phyloP scores from a whole-genome alignment of 2,329 filamentous ascomycete species.

The Tolypocladium album region DNA sequence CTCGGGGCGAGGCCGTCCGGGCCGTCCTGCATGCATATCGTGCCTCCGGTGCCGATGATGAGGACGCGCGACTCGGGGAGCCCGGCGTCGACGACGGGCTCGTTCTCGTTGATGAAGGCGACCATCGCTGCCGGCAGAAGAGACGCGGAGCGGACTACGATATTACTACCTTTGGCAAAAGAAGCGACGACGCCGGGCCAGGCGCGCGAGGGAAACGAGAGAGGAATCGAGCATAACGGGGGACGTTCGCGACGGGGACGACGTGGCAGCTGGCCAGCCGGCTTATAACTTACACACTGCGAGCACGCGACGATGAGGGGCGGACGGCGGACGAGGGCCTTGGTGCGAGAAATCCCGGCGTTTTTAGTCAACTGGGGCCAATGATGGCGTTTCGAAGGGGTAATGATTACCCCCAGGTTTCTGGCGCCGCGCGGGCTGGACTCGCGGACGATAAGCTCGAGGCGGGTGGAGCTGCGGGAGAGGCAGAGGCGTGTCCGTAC shows the following conservation, averaged over 20 bases:
- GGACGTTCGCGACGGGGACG: not conserved
- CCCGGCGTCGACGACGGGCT: conserved; percentile 10
- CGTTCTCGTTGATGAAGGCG: not conserved
- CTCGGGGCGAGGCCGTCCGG: conserved; percentile 72
- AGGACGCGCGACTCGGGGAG: conserved; percentile 70
- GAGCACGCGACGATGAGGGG: not conserved
- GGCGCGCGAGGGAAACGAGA: not conserved
- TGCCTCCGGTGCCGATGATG: conserved; percentile 83
- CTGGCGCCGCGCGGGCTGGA: not conserved
- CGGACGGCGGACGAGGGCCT: not conserved
- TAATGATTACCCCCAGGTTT: not conserved
- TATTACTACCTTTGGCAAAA: too few relatives aligned
- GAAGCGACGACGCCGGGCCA: too few relatives aligned
- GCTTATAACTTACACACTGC: not conserved
- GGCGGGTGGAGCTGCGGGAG: not conserved
- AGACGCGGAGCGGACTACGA: too few relatives aligned
- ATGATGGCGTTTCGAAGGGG: not conserved
- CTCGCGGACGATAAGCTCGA: not conserved
- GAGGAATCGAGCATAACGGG: not conserved
- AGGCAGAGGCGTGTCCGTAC: not conserved
- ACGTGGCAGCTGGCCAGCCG: not conserved
- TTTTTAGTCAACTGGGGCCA: not conserved
- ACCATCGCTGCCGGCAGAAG: not conserved
- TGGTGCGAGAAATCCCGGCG: not conserved
- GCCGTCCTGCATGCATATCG: conserved; percentile 84